Evolutionary conservation across 768 basidiomycete genomes (phyloP), one percentile per base, ranked within the genome.

Genomic region (Pholiota microspora): DNA sequence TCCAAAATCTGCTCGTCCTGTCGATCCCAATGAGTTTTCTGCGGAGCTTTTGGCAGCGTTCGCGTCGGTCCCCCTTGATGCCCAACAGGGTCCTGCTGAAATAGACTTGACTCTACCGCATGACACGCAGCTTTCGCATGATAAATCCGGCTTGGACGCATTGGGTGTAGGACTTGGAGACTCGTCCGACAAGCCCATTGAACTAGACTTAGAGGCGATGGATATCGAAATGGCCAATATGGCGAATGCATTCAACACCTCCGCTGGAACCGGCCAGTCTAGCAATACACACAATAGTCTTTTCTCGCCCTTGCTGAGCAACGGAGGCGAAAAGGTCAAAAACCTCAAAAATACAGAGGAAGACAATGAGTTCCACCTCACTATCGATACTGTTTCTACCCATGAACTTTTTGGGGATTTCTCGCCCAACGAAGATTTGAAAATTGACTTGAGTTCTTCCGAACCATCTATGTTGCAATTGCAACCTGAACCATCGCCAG

Each of bases 171-270:
- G 59, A 28, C 35, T 67, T 4, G 86, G 89, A 12, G 84, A 72
- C 63, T 87, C 85, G 5, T 87, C 82, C 0, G 89, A 92, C 65
- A 88, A 88, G 66, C 89, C 90, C 16, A 91, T 92, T 53, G 89
- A 90, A 63, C 77, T 92, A 23, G 88, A 92, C 65, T 62, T 92
- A 51, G 88, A 90, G 44, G 59, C 62, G 48, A 83, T 86, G 67
- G 85, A 89, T 59, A 80, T 86, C 49, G 83, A 84, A 63, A 85
- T 85, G 75, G 63, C 77, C 35, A 63, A 62, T 23, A 78, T 79
- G 74, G 73, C 71, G 4, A 78, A 80, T 61, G 68, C 86, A 12
- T 88, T 87, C 59, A 81, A 84, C 6, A 79, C 75, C 34, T 56
- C 73, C 5, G 58, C 63, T 13, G 59, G 55, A 29, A 62, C 77